phyloP scores from a whole-genome alignment of 805 yeast species.

The Wickerhamiella bombiphila region DNA sequence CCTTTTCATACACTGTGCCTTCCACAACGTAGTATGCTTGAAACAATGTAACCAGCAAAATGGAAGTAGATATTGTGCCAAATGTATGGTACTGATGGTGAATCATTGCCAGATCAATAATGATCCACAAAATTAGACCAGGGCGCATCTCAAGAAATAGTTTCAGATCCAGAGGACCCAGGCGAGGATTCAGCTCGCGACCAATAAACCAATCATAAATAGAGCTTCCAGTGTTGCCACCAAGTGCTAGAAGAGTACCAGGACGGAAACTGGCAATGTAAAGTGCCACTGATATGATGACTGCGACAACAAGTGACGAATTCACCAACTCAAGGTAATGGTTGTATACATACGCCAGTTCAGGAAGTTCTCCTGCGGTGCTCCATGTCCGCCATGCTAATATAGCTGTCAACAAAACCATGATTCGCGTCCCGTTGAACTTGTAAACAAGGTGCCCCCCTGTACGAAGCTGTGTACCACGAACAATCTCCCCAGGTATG shows the following conservation, averaged over 20 bases:
- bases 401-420: constrained; percentile 25
- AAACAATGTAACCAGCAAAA: constrained; percentile 49
- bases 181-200: constrained; percentile 84
- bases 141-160: constrained; percentile 89
- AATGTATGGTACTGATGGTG: constrained; percentile 59
- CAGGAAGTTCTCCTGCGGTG: constrained; percentile 52
- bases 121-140: constrained; percentile 75
- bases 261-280: constrained; percentile 45
- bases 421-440: constrained; percentile 62
- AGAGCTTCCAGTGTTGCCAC: constrained; percentile 67
- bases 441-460: constrained; percentile 57
- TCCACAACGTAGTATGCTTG: constrained; percentile 80
- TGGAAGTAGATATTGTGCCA: constrained; percentile 55
- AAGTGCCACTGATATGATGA: constrained; percentile 46
- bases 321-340: constrained; percentile 52
- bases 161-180: constrained; percentile 76
- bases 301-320: constrained; percentile 49
- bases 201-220: constrained; percentile 95
- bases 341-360: constrained; percentile 58
- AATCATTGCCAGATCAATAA: constrained; percentile 61
- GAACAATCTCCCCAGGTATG: constrained; percentile 46
- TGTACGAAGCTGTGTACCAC: constrained; percentile 65
- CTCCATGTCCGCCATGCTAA: constrained; percentile 39
- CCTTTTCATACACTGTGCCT: constrained; percentile 84
- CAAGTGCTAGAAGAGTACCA: constrained; percentile 52